These are phyloP conservation scores for Setaria italica DNA, from an alignment of 202 grass and related monocot species.

Conservation along the genomic window DNA sequence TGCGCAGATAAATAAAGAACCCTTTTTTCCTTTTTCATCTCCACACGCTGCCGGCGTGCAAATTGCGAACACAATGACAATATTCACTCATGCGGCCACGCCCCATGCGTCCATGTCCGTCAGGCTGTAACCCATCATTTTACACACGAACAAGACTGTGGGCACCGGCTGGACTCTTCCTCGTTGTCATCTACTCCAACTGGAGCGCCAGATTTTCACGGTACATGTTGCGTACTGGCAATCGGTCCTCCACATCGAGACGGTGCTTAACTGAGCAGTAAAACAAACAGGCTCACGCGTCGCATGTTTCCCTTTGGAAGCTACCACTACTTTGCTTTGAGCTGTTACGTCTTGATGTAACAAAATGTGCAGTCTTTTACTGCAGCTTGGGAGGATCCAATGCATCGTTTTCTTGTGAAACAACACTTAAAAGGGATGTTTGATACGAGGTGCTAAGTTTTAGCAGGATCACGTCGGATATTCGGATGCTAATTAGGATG, in stretches of 20 bases:
- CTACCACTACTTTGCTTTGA: not conserved
- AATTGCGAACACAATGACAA: not conserved
- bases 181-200: slow-evolving; percentile 34
- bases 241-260: not conserved
- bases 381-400: not conserved
- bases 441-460: too few species aligned
- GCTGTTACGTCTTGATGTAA: not conserved
- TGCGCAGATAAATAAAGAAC: not conserved
- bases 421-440: too few species aligned
- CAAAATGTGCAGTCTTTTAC: not conserved
- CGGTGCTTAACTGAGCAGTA: not conserved
- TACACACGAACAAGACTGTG: slow-evolving; percentile 10
- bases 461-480: too few species aligned
- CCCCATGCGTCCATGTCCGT: not conserved
- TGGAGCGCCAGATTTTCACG: not conserved
- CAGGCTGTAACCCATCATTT: not conserved
- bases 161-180: slow-evolving; percentile 12
- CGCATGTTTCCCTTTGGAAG: not conserved
- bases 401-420: not conserved
- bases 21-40: not conserved
- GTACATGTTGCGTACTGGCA: not conserved
- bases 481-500: too few species aligned
- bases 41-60: not conserved
- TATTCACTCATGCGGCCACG: not conserved
- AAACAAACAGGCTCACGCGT: not conserved